phyloP scores from a whole-genome alignment of 176 grass and related monocot genomes.

The Paspalum notatum region DNA sequence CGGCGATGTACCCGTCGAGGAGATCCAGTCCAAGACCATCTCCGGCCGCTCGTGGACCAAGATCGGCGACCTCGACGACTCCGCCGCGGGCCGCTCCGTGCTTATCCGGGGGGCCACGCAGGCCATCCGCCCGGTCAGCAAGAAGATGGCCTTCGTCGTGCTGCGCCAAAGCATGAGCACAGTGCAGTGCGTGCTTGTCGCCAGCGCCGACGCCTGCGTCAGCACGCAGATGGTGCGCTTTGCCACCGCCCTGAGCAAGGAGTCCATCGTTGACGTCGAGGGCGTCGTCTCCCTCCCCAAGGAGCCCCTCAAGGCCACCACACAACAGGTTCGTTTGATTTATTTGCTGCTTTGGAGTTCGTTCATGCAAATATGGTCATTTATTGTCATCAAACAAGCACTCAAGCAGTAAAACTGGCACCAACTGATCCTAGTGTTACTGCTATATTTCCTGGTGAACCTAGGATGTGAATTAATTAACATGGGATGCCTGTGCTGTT shows the following conservation, averaged over 20 bases:
- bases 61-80: slow-evolving; percentile 46
- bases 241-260: slow-evolving; percentile 76
- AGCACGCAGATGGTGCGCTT: slow-evolving; percentile 95
- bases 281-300: slow-evolving; percentile 78
- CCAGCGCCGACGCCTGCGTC: slow-evolving; percentile 57
- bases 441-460: neutral
- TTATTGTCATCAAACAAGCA: too few relatives aligned
- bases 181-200: slow-evolving; percentile 83
- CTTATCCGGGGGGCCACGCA: slow-evolving; percentile 75
- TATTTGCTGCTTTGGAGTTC: neutral
- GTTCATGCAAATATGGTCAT: neutral
- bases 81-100: slow-evolving; percentile 47
- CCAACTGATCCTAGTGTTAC: neutral
- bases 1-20: slow-evolving; percentile 66
- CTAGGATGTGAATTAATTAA: neutral
- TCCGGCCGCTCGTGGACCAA: slow-evolving; percentile 64
- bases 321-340: slow-evolving; percentile 66
- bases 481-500: neutral
- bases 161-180: slow-evolving; percentile 78
- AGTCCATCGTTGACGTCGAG: slow-evolving; percentile 84
- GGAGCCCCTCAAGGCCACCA: slow-evolving; percentile 88
- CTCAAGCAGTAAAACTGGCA: neutral
- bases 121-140: slow-evolving; percentile 69
- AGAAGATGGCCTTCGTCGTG: slow-evolving; percentile 97
- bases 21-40: slow-evolving; percentile 81